phyloP scores from a whole-genome alignment of 2,329 filamentous ascomycete species.

The Apiospora pterosperma region DNA sequence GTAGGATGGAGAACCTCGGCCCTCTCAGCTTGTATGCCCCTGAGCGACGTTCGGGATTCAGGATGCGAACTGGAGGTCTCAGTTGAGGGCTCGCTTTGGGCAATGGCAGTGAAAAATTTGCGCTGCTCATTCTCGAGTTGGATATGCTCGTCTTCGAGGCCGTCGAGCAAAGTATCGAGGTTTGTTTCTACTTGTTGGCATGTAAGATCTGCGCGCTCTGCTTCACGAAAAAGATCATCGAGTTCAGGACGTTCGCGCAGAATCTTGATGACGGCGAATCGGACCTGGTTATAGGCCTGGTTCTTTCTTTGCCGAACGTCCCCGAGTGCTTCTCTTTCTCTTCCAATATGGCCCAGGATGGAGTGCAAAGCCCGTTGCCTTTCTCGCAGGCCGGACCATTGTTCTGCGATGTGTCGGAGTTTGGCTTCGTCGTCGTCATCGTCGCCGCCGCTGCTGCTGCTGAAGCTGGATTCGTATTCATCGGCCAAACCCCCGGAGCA shows the following conservation, averaged over 20 bases:
- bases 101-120: conserved; percentile 20
- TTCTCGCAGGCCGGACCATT: conserved; percentile 8
- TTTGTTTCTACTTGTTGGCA: conserved; percentile 23
- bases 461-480: background rate
- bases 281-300: conserved; percentile 20
- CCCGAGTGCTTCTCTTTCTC: conserved; percentile 15
- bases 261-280: conserved; percentile 17
- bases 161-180: conserved; percentile 24
- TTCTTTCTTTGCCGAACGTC: conserved; percentile 19
- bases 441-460: conserved; percentile 2
- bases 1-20: conserved; percentile 43
- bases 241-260: conserved; percentile 16
- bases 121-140: conserved; percentile 20
- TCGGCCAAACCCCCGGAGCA: background rate
- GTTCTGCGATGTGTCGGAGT: background rate
- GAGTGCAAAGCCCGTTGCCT: background rate
- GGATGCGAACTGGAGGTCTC: conserved; percentile 14
- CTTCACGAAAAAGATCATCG: conserved; percentile 19
- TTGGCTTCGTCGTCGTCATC: background rate
- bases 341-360: conserved; percentile 11
- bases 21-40: conserved; percentile 27
- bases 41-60: conserved; percentile 18
- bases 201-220: conserved; percentile 16
- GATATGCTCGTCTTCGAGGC: conserved; percentile 19
- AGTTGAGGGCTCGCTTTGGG: conserved; percentile 12